Conservation (phyloP, 2,329 filamentous ascomycete species). For the Aphanoascus verrucosus region DNA sequence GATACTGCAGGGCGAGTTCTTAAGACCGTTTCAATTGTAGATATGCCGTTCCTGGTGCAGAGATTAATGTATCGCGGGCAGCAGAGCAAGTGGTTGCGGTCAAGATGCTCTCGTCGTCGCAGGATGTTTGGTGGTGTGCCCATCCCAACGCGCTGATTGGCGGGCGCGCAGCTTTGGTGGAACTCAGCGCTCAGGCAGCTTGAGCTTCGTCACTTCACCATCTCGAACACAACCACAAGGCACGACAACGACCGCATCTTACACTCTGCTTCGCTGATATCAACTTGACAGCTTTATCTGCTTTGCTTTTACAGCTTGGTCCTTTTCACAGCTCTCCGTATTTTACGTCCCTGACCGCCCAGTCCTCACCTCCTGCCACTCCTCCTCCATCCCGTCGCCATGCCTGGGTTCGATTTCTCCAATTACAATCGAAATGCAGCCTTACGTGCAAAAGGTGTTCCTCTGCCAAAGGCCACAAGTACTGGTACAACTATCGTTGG, state of each 20-base stretch:
- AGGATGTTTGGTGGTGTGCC: background rate
- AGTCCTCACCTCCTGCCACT: constrained; percentile 7
- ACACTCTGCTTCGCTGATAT: too few species aligned
- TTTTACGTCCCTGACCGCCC: background rate
- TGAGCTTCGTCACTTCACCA: constrained; percentile 35
- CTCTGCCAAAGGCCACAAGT: constrained; percentile 92
- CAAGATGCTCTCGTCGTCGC: background rate
- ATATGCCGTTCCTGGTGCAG: background rate
- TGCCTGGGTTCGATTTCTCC: constrained; percentile 98
- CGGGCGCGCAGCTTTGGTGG: background rate
- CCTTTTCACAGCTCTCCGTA: background rate
- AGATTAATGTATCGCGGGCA: background rate
- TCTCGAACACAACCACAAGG: background rate
- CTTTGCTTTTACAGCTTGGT: background rate
- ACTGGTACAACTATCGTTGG: constrained; percentile 98
- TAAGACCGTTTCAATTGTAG: background rate
- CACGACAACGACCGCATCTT: too few species aligned
- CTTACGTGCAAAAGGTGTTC: constrained; percentile 85
- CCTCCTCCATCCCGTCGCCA: constrained; percentile 35
- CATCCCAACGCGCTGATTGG: constrained; percentile 11
- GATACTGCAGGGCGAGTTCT: background rate
- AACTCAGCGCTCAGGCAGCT: constrained; percentile 23
- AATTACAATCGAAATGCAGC: constrained; percentile 99
- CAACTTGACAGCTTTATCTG: background rate
- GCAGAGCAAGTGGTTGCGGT: background rate